phyloP scores from a whole-genome alignment of 1,284 basidiomycete species.

The Agroathelia rolfsii region DNA sequence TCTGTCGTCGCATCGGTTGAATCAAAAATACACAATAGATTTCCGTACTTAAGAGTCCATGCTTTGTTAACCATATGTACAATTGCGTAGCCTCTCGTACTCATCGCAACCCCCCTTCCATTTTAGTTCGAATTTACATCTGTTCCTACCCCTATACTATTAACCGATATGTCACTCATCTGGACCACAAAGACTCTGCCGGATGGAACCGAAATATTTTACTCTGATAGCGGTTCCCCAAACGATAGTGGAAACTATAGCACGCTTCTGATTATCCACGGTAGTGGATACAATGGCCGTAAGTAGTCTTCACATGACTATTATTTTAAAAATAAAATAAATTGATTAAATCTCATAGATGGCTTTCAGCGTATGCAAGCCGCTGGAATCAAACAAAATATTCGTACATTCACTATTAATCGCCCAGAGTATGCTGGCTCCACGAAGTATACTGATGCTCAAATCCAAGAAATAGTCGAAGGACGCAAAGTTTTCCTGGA shows the following conservation, averaged over 20 bases:
- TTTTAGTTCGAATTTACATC: too few relatives aligned
- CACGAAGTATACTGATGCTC: constrained; percentile 14
- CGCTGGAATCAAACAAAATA: constrained; percentile 12
- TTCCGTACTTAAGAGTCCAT: too few relatives aligned
- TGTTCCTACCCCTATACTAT: too few relatives aligned
- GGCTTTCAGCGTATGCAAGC: constrained; percentile 10
- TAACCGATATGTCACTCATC: too few relatives aligned
- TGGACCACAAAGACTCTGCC: too few relatives aligned
- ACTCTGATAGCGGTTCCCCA: constrained; percentile 13
- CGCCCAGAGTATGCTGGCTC: constrained; percentile 22
- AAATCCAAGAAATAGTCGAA: constrained; percentile 9
- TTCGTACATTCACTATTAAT: constrained; percentile 19
- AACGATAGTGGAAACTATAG: constrained; percentile 10
- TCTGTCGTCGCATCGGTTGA: too few relatives aligned
- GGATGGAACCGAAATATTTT: too few relatives aligned
- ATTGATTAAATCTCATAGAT: constrained; percentile 4
- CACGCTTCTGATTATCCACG: constrained; percentile 14
- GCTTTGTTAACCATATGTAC: too few relatives aligned
- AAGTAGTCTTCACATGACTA: constrained; percentile 1
- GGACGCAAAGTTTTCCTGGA: constrained; percentile 10
- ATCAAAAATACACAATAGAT: too few relatives aligned
- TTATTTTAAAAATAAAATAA: not conserved
- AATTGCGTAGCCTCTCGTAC: too few relatives aligned
- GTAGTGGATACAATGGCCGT: constrained; percentile 13
- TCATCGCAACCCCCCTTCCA: too few relatives aligned